Conservation (phyloP, 139 green algal genomes). For the Closterium sp. region DNA sequence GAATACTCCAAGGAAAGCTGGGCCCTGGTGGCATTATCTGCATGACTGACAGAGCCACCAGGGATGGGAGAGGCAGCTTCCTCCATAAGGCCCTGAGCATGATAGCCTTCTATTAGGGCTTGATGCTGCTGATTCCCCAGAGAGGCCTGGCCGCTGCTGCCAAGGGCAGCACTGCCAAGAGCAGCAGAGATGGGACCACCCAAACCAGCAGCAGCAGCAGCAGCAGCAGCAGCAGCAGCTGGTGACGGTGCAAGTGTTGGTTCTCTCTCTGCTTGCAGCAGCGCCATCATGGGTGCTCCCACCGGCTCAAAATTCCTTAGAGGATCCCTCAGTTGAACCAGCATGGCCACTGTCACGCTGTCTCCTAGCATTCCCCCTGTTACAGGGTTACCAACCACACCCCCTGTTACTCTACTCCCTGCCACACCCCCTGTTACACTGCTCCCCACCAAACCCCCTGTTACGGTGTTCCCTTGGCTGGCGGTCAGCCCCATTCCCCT, state of each 20-base stretch:
- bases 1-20: neutral
- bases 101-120: neutral
- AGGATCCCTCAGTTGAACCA: slow-evolving; percentile 44
- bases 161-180: neutral
- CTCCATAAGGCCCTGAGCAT: no score
- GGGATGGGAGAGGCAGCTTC: no score
- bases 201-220: neutral
- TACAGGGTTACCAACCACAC: neutral
- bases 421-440: neutral
- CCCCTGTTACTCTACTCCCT: neutral
- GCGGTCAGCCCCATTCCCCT: neutral
- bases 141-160: neutral
- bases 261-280: slow-evolving; percentile 45
- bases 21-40: no score
- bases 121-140: neutral
- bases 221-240: neutral
- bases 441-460: neutral
- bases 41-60: no score
- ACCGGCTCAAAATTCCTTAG: slow-evolving; percentile 39
- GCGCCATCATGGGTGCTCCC: slow-evolving; percentile 42
- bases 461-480: neutral
- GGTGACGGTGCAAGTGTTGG: neutral
- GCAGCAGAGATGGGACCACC: neutral
- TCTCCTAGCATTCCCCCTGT: slow-evolving; percentile 25
- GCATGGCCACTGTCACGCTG: slow-evolving; percentile 40